These are phyloP conservation scores for Lunularia cruciata DNA, from an alignment of 225 moss, liverwort and hornwort genomes.

Conservation along the genomic window DNA sequence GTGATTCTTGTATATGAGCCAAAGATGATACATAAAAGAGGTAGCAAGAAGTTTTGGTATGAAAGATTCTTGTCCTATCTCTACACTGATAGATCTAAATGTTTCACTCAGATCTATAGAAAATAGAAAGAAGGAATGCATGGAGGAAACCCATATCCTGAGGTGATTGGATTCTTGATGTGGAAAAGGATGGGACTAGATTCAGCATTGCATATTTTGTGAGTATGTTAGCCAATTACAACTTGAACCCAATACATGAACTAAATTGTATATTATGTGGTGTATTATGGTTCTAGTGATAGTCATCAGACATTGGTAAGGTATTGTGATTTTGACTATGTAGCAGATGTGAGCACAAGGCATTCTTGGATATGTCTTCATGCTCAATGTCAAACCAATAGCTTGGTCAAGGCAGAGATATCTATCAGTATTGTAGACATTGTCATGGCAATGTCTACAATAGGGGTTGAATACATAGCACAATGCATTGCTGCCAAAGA, in stretches of 20 bases:
- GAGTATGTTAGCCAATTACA: slow-evolving; percentile 2
- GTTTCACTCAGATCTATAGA: background rate
- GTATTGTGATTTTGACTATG: slow-evolving; percentile 18
- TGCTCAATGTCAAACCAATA: slow-evolving; percentile 12
- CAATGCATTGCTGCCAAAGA: slow-evolving; percentile 8
- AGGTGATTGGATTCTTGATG: background rate
- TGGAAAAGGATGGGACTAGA: background rate
- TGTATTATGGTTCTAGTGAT: background rate
- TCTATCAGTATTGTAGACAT: no score
- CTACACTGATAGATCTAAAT: background rate
- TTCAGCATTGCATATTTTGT: background rate
- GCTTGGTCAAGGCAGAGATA: slow-evolving; percentile 17
- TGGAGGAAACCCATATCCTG: background rate
- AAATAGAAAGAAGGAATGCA: background rate
- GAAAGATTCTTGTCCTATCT: background rate
- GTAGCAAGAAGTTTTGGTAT: background rate
- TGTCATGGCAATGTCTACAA: slow-evolving; percentile 9
- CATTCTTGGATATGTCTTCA: slow-evolving; percentile 1
- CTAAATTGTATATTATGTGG: no score
- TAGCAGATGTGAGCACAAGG: slow-evolving; percentile 11
- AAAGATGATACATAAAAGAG: background rate
- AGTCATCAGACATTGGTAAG: background rate
- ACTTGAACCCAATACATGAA: background rate
- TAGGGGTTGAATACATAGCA: slow-evolving; percentile 11
- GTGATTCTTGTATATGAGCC: background rate